Percentiles rank a stretch among this genome's conserved stretches.
These are phyloP conservation scores for Draba incana DNA, from an alignment of 345 rosid species.

Conservation along the genomic window DNA sequence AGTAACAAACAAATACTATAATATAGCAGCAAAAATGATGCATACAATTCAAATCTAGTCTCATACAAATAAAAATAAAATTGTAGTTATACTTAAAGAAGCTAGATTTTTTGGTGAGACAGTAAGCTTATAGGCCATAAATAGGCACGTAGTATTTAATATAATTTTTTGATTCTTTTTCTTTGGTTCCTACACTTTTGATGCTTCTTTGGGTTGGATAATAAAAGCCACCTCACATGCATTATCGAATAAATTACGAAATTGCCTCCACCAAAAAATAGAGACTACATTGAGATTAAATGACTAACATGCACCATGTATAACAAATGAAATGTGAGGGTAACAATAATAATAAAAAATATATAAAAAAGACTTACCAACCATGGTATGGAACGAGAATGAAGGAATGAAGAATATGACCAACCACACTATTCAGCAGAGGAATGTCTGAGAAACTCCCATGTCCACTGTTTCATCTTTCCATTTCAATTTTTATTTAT, in stretches of 20 bases:
- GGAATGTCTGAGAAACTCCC: slow-evolving; percentile 76
- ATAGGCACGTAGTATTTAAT: slow-evolving; percentile 36
- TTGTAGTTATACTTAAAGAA: not conserved
- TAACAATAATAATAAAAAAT: slow-evolving; percentile 8
- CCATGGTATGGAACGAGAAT: slow-evolving; percentile 92
- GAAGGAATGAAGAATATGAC: slow-evolving; percentile 76
- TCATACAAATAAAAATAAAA: too few relatives aligned
- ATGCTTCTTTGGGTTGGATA: not conserved
- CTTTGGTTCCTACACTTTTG: too few relatives aligned
- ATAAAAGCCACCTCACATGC: slow-evolving; percentile 24
- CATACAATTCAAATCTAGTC: too few relatives aligned
- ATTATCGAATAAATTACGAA: not conserved
- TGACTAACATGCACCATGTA: slow-evolving; percentile 11
- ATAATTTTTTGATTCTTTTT: too few relatives aligned
- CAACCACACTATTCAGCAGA: slow-evolving; percentile 58
- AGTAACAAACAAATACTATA: slow-evolving; percentile 22
- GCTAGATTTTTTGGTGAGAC: not conserved
- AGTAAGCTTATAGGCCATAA: slow-evolving; percentile 1
- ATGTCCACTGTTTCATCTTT: slow-evolving; percentile 61
- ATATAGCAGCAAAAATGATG: not conserved
- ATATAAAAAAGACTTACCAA: slow-evolving; percentile 57
- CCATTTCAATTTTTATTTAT: slow-evolving; percentile 2
- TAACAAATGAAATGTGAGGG: not conserved
- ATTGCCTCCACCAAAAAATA: not conserved
- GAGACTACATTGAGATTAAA: not conserved